Evolutionary conservation across 2,329 filamentous ascomycete genomes (phyloP).

Genomic region (Colletotrichum sp.): DNA sequence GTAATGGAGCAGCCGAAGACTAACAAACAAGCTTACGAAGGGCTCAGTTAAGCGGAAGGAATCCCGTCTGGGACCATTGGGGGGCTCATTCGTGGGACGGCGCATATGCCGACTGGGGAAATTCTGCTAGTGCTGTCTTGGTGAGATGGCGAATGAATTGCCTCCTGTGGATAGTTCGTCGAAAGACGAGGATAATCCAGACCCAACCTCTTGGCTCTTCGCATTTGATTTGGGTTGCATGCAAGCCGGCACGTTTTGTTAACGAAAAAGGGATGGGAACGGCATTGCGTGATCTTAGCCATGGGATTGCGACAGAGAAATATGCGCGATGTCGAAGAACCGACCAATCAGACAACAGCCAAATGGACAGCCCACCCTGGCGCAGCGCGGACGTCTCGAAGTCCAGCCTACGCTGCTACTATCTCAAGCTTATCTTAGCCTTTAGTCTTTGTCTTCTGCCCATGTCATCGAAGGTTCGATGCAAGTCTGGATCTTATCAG

Average conservation of each 20-base stretch:
- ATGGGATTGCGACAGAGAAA: slow-evolving; percentile 21
- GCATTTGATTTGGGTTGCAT: not conserved
- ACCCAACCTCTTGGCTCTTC: not conserved
- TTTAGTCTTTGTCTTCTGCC: not conserved
- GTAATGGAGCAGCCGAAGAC: not conserved
- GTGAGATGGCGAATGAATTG: not conserved
- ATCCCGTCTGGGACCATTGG: not conserved
- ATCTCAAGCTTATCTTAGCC: not conserved
- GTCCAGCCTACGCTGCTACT: not conserved
- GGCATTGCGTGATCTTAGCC: slow-evolving; percentile 21
- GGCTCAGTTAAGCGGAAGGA: not conserved
- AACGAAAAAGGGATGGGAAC: not conserved
- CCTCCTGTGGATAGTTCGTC: not conserved
- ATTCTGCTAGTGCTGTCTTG: not conserved
- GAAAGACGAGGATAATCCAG: not conserved
- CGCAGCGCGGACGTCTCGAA: not conserved
- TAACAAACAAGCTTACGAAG: not conserved
- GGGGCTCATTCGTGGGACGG: not conserved
- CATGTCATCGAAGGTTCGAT: not conserved
- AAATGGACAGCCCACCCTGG: not conserved
- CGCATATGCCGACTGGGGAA: not conserved
- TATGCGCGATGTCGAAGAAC: not conserved
- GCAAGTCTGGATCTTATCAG: not conserved
- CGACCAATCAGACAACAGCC: slow-evolving; percentile 1
- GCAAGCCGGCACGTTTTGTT: not conserved